Conservation (phyloP, 1,284 basidiomycete species). For the Papiliotrema nemorosa region DNA sequence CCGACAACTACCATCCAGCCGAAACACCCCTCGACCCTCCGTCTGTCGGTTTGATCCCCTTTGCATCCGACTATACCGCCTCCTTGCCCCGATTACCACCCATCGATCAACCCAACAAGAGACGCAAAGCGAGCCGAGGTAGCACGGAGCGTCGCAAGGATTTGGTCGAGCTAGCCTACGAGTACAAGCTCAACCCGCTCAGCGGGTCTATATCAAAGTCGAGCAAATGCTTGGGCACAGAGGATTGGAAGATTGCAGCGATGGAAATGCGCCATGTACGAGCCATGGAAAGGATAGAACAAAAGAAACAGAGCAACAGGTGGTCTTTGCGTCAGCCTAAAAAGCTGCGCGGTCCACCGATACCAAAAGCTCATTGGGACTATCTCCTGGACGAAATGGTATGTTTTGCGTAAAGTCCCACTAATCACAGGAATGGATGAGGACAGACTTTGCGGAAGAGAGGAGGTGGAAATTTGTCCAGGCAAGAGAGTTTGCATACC, state of each 20-base stretch:
- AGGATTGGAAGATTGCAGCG: slow-evolving; percentile 57
- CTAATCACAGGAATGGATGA: slow-evolving; percentile 81
- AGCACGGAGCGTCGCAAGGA: slow-evolving; percentile 26
- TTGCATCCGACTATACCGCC: slow-evolving; percentile 34
- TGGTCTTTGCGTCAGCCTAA: slow-evolving; percentile 97
- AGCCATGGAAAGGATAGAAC: slow-evolving; percentile 80
- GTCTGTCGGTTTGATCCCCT: slow-evolving; percentile 32
- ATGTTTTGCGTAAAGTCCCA: slow-evolving; percentile 27
- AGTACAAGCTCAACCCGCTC: slow-evolving; percentile 38
- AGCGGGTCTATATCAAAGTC: slow-evolving; percentile 30
- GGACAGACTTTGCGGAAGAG: slow-evolving; percentile 91
- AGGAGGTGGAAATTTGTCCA: slow-evolving; percentile 85
- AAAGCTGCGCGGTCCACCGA: slow-evolving; percentile 78
- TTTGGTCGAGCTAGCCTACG: slow-evolving; percentile 29
- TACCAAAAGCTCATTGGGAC: slow-evolving; percentile 90
- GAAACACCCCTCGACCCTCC: slow-evolving; percentile 13
- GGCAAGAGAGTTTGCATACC: slow-evolving; percentile 78
- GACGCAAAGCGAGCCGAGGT: slow-evolving; percentile 23
- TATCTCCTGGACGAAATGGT: slow-evolving; percentile 96
- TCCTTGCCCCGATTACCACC: slow-evolving; percentile 34
- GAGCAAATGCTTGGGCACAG: slow-evolving; percentile 39
- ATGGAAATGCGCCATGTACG: slow-evolving; percentile 70
- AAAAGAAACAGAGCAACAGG: slow-evolving; percentile 70
- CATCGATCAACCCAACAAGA: slow-evolving; percentile 11
- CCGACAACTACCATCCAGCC: slow-evolving; percentile 37